Evolutionary conservation across 106 monocot genomes (phyloP).

Genomic region (Posidonia australis): DNA sequence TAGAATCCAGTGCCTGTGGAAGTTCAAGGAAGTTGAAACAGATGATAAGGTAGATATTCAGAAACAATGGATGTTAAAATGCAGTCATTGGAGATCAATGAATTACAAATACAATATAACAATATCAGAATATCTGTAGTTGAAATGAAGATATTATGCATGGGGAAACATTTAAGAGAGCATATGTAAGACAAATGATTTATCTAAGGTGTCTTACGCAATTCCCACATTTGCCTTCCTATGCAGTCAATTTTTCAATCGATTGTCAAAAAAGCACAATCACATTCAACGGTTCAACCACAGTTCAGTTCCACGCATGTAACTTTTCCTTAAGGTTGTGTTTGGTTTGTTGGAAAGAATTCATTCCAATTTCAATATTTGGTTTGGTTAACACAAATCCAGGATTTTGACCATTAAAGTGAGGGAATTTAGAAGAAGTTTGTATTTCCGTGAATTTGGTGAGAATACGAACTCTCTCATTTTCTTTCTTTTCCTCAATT

Average conservation of each 20-base stretch:
- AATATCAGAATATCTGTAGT: neutral
- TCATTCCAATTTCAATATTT: too few relatives aligned
- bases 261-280: too few relatives aligned
- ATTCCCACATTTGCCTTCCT: neutral
- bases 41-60: neutral
- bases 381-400: too few relatives aligned
- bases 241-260: too few relatives aligned
- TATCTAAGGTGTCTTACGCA: too few relatives aligned
- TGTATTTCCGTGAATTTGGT: too few relatives aligned
- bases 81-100: neutral
- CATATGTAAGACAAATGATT: neutral
- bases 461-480: too few relatives aligned
- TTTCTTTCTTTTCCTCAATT: too few relatives aligned
- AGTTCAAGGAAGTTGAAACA: neutral
- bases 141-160: neutral
- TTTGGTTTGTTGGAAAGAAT: too few relatives aligned
- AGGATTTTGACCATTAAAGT: too few relatives aligned
- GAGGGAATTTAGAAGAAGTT: too few relatives aligned
- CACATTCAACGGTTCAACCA: neutral
- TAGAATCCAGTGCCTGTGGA: conserved; percentile 49
- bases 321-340: too few relatives aligned
- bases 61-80: neutral
- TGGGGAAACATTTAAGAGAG: neutral
- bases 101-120: neutral
- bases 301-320: neutral